These are phyloP conservation scores for Pneumocystis oryctolagi DNA, from an alignment of 1,139 yeast species.

Conservation along the genomic window DNA sequence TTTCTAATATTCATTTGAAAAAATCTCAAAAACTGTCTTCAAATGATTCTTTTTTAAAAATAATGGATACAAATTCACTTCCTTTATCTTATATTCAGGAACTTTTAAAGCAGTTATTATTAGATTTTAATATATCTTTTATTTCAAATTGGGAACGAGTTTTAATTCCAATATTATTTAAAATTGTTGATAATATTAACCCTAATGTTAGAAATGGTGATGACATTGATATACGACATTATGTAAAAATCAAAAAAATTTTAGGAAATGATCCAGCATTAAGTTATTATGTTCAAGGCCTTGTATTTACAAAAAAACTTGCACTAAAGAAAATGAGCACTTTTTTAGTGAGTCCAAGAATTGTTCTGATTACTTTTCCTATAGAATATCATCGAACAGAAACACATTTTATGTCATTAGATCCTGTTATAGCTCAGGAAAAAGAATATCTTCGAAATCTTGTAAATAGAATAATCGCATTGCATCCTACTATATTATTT, in stretches of 20 bases:
- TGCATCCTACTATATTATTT: constrained; percentile 66
- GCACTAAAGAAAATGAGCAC: constrained; percentile 74
- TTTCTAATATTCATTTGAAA: background rate
- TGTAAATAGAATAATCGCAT: constrained; percentile 59
- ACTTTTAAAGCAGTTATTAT: constrained; percentile 48
- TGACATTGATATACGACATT: constrained; percentile 71
- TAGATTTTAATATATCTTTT: constrained; percentile 29
- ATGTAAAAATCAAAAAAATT: constrained; percentile 70
- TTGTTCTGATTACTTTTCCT: constrained; percentile 76
- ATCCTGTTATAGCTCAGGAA: constrained; percentile 79
- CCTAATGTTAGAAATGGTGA: constrained; percentile 49
- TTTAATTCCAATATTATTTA: constrained; percentile 33
- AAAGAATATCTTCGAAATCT: constrained; percentile 68
- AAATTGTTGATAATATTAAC: constrained; percentile 35
- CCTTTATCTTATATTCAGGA: constrained; percentile 30
- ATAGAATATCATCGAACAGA: constrained; percentile 70
- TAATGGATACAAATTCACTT: constrained; percentile 26
- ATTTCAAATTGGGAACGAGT: constrained; percentile 42
- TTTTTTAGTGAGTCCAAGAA: constrained; percentile 48
- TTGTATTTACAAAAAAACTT: constrained; percentile 69
- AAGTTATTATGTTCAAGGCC: constrained; percentile 56
- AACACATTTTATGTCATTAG: constrained; percentile 53
- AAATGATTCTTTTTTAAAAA: background rate
- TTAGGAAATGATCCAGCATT: constrained; percentile 53
- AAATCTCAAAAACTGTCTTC: constrained; percentile 6